Conservation (phyloP, 2,329 filamentous ascomycete genomes). For the Arthrobotrys iridis region DNA sequence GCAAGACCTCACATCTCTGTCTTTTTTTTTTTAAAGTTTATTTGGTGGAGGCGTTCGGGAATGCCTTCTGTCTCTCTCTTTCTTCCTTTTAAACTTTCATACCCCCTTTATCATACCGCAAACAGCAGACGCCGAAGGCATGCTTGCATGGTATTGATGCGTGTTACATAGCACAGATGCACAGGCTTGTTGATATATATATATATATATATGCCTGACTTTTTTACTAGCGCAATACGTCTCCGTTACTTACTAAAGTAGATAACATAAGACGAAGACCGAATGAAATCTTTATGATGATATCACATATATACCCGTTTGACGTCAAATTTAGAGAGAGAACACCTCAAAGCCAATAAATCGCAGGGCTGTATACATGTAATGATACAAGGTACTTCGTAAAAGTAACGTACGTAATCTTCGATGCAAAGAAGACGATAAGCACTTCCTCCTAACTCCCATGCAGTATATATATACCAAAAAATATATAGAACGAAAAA, state of each 20-base stretch:
- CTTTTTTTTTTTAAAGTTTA: neutral
- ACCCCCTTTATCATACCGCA: neutral
- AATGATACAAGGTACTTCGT: conserved; percentile 17
- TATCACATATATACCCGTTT: neutral
- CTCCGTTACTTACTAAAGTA: neutral
- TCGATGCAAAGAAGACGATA: neutral
- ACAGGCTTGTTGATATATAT: conserved; percentile 1
- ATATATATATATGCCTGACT: neutral
- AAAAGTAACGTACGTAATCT: conserved; percentile 5
- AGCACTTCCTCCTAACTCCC: conserved; percentile 44
- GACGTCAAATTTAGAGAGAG: too few relatives aligned
- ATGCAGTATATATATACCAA: neutral
- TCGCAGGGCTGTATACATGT: neutral
- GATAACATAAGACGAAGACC: neutral
- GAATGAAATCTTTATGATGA: too few relatives aligned
- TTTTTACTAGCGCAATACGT: neutral
- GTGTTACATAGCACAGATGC: neutral
- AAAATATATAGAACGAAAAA: neutral
- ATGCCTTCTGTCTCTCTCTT: conserved; percentile 23
- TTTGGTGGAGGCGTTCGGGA: conserved; percentile 29
- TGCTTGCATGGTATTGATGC: neutral
- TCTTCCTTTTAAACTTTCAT: neutral
- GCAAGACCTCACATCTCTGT: neutral
- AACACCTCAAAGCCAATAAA: too few relatives aligned
- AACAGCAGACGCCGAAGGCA: neutral